phyloP scores from a whole-genome alignment of 1,284 basidiomycete genomes.

The Cutaneotrichosporon mucoides region DNA sequence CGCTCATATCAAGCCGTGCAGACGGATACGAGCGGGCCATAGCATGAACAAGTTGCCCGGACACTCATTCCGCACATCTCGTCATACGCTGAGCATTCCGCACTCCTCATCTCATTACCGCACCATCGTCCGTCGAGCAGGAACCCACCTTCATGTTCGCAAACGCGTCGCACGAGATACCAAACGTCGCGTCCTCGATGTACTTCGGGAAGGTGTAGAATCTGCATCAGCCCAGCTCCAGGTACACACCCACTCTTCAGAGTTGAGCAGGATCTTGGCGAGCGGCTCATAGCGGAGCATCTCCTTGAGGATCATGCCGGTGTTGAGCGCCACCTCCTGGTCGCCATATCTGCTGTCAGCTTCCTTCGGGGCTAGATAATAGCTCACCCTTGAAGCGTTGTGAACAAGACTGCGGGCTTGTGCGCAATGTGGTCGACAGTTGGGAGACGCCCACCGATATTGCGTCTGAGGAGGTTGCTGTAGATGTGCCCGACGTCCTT shows the following conservation, averaged over 20 bases:
- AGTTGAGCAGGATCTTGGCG: constrained; percentile 84
- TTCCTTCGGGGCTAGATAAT: neutral
- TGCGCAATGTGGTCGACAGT: constrained; percentile 90
- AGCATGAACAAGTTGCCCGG: too few relatives aligned
- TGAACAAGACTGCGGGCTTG: constrained; percentile 84
- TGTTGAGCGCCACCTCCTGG: constrained; percentile 92
- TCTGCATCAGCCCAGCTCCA: constrained; percentile 51
- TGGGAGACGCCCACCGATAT: constrained; percentile 87
- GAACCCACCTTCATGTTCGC: constrained; percentile 80
- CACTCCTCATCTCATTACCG: too few relatives aligned
- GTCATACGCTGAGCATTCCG: too few relatives aligned
- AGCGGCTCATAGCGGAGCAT: constrained; percentile 92
- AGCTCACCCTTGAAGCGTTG: constrained; percentile 66
- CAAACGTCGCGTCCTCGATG: constrained; percentile 97
- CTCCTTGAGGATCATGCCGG: constrained; percentile 95
- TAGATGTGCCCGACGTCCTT: constrained; percentile 98
- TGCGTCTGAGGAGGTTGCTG: constrained; percentile 87
- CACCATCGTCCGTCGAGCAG: too few relatives aligned
- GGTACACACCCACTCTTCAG: constrained; percentile 69
- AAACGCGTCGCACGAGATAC: constrained; percentile 96
- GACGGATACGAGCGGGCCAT: too few relatives aligned
- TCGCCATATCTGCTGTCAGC: constrained; percentile 66
- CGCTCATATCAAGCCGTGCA: too few relatives aligned
- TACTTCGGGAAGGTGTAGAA: constrained; percentile 97
- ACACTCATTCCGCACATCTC: too few relatives aligned